Evolutionary conservation across 1,139 yeast genomes (phyloP), one percentile per base, ranked within the genome.

Genomic region (Geotrichum citri-aurantii): DNA sequence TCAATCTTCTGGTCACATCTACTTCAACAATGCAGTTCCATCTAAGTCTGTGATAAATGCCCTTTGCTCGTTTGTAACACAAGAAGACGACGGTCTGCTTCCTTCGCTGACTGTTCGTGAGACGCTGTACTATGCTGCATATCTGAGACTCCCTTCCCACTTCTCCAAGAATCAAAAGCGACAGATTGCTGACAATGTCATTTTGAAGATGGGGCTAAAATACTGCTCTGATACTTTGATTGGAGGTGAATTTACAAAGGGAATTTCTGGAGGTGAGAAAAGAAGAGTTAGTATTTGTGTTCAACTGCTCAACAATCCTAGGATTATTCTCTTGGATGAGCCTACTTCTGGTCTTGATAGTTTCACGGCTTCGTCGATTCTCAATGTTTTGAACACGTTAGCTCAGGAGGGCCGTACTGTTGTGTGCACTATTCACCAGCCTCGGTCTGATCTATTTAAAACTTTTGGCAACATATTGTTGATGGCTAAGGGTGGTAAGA

Each of bases 261-360:
- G 96, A 2, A 80, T 89, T 7, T 85, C 93, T 33, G 96, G 96
- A 6, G 96, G 96, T 58, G 96, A 89, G 67, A 87, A 87, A 66
- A 76, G 96, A 66, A 79, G 96, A 64, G 88, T 89, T 1, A 84
- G 93, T 0, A 88, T 89, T 69, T 92, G 93, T 3, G 81, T 86
- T 50, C 96, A 89, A 68, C 74, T 89, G 46, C 73, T 88, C 52
- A 84, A 85, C 59, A 82, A 82, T 57, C 95, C 95, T 0, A 83
- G 84, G 63, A 79, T 89, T 37, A 71, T 89, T 51, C 78, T 88
- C 58, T 73, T 89, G 49, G 97, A 90, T 72, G 97, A 90, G 66
- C 96, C 96, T 1, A 89, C 96, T 0, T 87, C 95, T 0, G 96
- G 97, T 0, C 76, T 90, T 26, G 96, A 90, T 70, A 82, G 93